Evolutionary conservation across 2,329 filamentous ascomycete species (phyloP), one percentile per base, ranked within the genome.

Genomic region (Exophiala lecanii-corni): DNA sequence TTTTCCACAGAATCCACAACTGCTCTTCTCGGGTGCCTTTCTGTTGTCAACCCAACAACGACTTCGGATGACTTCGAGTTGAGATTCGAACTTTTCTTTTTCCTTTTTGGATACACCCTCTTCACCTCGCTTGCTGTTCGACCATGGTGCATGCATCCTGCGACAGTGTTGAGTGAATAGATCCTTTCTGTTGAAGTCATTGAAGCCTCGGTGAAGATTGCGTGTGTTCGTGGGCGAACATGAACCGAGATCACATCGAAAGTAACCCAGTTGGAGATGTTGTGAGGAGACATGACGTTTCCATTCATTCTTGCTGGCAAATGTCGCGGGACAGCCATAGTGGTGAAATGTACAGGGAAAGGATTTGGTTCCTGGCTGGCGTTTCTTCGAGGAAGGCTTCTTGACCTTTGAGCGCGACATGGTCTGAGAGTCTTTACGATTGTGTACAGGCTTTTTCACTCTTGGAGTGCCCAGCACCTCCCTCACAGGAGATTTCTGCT

Each of bases 241-340:
- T 5, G 63, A 58, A 48, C 78, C 83, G 21, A 84, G 70, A 52
- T 81, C 75, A 67, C 89, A 97, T 44, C 83, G 72, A 78, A 82
- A 96, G 65, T 81, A 85, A 33, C 76, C 69, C 2, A 86, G 71
- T 41, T 82, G 77, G 16, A 95, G 71, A 59, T 97, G 91, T 59
- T 94, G 85, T 0, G 84, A 85, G 21, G 73, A 69, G 56, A 91
- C 79, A 60, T 97, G 91, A 0, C 91, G 80, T 64, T 96, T 96
- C 91, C 91, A 96, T 62, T 96, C 89, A 60, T 95, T 95, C 68
- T 94, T 95, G 54, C 76, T 82, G 2, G 76, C 74, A 58, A 95
- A 95, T 0, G 74, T 80, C 2, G 80, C 78, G 1, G 50, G 53
- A 66, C 91, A 97, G 23, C 84, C 85, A 43, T 89, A 92, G 42